Evolutionary conservation across 257 asterid species (phyloP), one percentile per base, ranked within the genome.

Genomic region (Ajuga chamaepitys): DNA sequence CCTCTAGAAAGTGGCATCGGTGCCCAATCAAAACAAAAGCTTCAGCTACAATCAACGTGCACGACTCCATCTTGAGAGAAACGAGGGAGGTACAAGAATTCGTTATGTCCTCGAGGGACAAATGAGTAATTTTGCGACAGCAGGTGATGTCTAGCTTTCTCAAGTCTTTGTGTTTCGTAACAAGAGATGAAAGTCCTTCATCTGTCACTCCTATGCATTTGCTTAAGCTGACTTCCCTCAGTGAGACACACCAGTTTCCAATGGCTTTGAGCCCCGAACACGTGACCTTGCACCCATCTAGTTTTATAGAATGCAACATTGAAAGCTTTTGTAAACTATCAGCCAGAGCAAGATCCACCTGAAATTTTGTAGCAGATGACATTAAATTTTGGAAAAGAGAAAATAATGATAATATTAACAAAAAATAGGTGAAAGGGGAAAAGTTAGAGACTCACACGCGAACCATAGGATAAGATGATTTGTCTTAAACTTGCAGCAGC

Each of bases 51-150:
- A 88, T 78, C 59, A 51, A 75, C 40, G 85, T 56, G 79, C 97
- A 93, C 1, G 97, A 87, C 64, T 92, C 95, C 99, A 93, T 89
- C 82, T 75, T 82, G 57, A 89, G 95, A 55, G 96, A 87, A 63
- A 82, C 74, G 48, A 92, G 92, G 7, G 85, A 82, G 35, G 79
- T 35, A 70, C 98, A 93, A 2, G 86, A 83, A 77, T 70, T 83
- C 45, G 95, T 84, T 52, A 89, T 82, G 71, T 77, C 78, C 62
- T 84, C 89, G 17, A 93, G 66, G 0, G 97, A 86, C 21, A 75
- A 78, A 35, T 66, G 79, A 40, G 95, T 89, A 34, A 89, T 89
- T 65, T 79, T 79, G 66, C 87, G 87, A 81, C 97, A 93, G 74
- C 97, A 89, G 40, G 99, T 89, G 81, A 93, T 79, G 68, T 89